Conservation (phyloP, 192 early-diverging fungal genomes). For the Geosiphon pyriformis region DNA sequence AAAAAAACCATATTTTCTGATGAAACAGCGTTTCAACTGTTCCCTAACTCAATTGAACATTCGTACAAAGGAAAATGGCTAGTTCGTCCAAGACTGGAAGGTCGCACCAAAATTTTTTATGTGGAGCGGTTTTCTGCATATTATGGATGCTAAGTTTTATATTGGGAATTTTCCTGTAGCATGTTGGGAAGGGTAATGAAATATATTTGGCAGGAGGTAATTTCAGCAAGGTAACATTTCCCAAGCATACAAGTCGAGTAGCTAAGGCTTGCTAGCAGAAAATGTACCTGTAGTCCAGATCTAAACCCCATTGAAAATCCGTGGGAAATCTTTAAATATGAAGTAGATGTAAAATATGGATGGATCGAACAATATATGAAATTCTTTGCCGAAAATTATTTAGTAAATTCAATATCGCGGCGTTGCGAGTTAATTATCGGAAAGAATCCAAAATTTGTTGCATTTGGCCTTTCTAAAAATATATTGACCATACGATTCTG, state of each 20-base stretch:
- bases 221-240: neutral
- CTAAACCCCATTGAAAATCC: constrained; percentile 7
- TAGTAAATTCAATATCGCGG: neutral
- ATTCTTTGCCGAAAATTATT: neutral
- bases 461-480: neutral
- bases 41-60: neutral
- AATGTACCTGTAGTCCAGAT: neutral
- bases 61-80: neutral
- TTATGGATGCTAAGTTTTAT: neutral
- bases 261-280: neutral
- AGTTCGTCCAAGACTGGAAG: neutral
- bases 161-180: neutral
- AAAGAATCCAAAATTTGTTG: neutral
- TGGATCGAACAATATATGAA: neutral
- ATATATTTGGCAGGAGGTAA: neutral
- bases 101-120: neutral
- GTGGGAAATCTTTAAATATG: neutral
- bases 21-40: constrained; percentile 10
- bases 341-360: constrained; percentile 10
- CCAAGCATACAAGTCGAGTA: neutral
- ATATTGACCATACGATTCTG: no score
- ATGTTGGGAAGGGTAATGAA: neutral
- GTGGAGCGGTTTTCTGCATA: neutral
- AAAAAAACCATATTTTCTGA: neutral
- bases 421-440: neutral